These are phyloP conservation scores for Saccharum hybrid DNA, from an alignment of 202 grass and related monocot genomes.

Conservation along the genomic window DNA sequence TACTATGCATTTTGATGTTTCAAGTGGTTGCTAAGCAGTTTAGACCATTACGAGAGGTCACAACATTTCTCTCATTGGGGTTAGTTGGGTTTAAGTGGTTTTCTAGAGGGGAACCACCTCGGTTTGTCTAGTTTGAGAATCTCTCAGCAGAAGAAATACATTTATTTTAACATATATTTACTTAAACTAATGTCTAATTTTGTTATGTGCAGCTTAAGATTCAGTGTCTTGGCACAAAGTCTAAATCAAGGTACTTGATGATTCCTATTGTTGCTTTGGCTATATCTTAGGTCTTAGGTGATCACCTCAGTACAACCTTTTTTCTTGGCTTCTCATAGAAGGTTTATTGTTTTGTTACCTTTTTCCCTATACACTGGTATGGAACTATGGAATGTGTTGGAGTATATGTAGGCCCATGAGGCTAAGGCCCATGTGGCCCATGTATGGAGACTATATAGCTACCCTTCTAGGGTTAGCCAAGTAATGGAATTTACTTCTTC, in stretches of 20 bases:
- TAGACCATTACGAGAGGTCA: slow-evolving; percentile 6
- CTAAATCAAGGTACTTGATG: slow-evolving; percentile 70
- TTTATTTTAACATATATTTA: slow-evolving; percentile 5
- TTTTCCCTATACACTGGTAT: slow-evolving; percentile 50
- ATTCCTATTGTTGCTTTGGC: slow-evolving; percentile 30
- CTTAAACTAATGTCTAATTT: slow-evolving; percentile 41
- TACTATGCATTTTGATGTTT: background rate
- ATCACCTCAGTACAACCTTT: slow-evolving; percentile 10
- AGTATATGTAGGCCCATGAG: too few relatives aligned
- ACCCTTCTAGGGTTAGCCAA: too few relatives aligned
- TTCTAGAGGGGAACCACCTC: slow-evolving; percentile 8
- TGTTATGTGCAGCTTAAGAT: slow-evolving; percentile 82
- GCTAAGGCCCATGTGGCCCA: too few relatives aligned
- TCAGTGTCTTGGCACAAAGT: slow-evolving; percentile 72
- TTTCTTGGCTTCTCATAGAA: slow-evolving; percentile 36
- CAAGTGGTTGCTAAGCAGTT: background rate
- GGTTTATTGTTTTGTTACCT: slow-evolving; percentile 6
- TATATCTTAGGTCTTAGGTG: slow-evolving; percentile 22
- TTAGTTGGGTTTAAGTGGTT: slow-evolving; percentile 17
- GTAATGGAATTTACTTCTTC: too few relatives aligned
- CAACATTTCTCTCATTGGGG: slow-evolving; percentile 7
- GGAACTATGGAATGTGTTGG: slow-evolving; percentile 62
- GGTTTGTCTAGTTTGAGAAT: slow-evolving; percentile 5
- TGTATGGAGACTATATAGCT: too few relatives aligned
- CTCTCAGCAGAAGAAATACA: background rate